These are phyloP conservation scores for Barnettozyma sucrosica DNA, from an alignment of 805 yeast species.

Conservation along the genomic window DNA sequence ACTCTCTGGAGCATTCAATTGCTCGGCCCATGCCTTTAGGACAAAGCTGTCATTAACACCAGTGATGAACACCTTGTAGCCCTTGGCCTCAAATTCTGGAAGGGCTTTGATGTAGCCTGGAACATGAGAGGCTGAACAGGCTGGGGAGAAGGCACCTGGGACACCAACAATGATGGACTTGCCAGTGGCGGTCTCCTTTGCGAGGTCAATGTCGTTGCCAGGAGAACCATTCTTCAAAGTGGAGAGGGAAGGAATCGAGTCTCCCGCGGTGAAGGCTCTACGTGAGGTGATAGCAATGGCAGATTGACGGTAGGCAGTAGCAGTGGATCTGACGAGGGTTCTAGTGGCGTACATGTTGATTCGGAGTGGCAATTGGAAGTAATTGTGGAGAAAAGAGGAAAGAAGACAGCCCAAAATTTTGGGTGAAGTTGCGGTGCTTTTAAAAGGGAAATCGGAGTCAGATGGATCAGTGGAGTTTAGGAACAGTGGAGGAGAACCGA, in stretches of 20 bases:
- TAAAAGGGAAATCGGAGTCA: background rate
- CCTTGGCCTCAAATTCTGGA: conserved; percentile 53
- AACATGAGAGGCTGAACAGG: conserved; percentile 65
- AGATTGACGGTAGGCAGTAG: conserved; percentile 3
- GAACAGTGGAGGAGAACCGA: background rate
- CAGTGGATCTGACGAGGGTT: background rate
- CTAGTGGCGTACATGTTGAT: background rate
- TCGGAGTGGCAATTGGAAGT: background rate
- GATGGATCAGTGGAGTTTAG: background rate
- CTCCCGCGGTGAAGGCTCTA: conserved; percentile 46
- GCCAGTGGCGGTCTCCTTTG: conserved; percentile 41
- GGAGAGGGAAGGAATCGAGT: conserved; percentile 50
- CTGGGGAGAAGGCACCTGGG: conserved; percentile 80
- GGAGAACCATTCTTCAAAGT: conserved; percentile 57
- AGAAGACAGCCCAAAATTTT: background rate
- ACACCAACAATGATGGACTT: conserved; percentile 53
- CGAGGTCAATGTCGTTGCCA: conserved; percentile 52
- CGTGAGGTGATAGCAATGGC: conserved; percentile 22
- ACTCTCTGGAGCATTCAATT: conserved; percentile 35
- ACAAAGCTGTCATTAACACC: conserved; percentile 88
- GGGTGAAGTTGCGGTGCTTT: background rate
- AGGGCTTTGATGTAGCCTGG: conserved; percentile 63
- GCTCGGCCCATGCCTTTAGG: conserved; percentile 70
- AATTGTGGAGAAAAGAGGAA: background rate
- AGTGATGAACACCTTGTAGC: conserved; percentile 62